Evolutionary conservation across 768 basidiomycete species (phyloP), one percentile per base, ranked within the genome.

Genomic region (Ramaria sp.): DNA sequence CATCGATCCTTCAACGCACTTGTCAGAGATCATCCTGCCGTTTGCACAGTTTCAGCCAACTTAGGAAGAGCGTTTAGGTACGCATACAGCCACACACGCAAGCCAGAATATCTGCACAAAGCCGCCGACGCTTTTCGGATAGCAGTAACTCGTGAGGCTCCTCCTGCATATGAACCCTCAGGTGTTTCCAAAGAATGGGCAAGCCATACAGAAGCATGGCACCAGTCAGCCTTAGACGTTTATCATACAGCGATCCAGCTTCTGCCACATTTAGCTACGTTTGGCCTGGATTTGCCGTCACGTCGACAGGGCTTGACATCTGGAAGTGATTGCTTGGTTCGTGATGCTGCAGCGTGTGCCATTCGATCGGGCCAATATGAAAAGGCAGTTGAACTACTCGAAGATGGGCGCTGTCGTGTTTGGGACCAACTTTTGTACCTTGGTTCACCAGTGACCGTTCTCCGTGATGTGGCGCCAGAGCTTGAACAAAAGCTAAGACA

Each of bases 381-480:
- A n/a, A n/a, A n/a, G n/a, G n/a, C n/a, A n/a, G n/a, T n/a, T n/a
- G n/a, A n/a, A n/a, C n/a, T n/a, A n/a, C n/a, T 65, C 1, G 59
- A 69, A 70, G 45, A 50, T 55, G 9, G 69, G 66, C 3, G 60
- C 71, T 16, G 64, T 64, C 6, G 16, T 69, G 8, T 27, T 70
- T 49, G 72, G 69, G 70, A 58, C 60, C 69, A 71, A 45, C 55
- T 51, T 0, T 58, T 61, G 32, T 54, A 47, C 0, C 55, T 61
- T 50, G 62, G 8, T 56, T 62, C 36, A 53, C 58, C 28, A 2
- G 18, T 65, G 0, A 62, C 61, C n/a, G 45, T 52, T 9, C 55
- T 66, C n/a, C n/a, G n/a, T n/a, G n/a, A n/a, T n/a, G n/a, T n/a
- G n/a, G n/a, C n/a, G n/a, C n/a, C n/a, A n/a, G 28, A 24, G 5